These are phyloP conservation scores for Colletotrichum tropicale DNA, from an alignment of 2,329 filamentous ascomycete species.

Conservation along the genomic window DNA sequence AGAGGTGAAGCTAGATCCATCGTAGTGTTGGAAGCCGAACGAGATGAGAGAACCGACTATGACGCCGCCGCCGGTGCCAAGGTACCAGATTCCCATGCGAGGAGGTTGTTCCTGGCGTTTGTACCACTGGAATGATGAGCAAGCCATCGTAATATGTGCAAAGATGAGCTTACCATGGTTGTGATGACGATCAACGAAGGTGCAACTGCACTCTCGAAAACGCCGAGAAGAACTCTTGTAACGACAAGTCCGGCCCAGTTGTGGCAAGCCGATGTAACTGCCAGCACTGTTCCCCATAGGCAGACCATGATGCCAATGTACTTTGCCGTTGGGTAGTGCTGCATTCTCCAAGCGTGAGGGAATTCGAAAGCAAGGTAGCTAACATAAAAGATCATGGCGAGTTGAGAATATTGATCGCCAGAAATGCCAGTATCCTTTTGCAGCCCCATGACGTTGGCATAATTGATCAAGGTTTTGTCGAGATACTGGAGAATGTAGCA, in stretches of 20 bases:
- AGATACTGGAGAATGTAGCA: conserved; percentile 17
- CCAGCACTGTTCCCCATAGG: conserved; percentile 47
- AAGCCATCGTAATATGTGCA: background rate
- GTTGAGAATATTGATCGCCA: conserved; percentile 60
- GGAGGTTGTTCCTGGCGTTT: conserved; percentile 61
- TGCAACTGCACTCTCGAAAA: conserved; percentile 34
- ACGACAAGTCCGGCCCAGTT: conserved; percentile 22
- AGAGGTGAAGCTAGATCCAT: conserved; percentile 28
- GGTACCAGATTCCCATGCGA: conserved; percentile 69
- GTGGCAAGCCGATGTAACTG: conserved; percentile 27
- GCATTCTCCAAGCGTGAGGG: conserved; percentile 62
- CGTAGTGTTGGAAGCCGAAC: conserved; percentile 61
- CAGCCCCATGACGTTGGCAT: conserved; percentile 60
- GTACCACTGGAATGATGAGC: conserved; percentile 38
- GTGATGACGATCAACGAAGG: conserved; percentile 52
- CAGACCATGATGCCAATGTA: conserved; percentile 32
- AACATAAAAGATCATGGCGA: conserved; percentile 62
- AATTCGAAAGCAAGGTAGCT: conserved; percentile 65
- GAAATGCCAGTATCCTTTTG: conserved; percentile 53
- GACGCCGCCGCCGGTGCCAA: conserved; percentile 62
- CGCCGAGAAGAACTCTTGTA: conserved; percentile 24
- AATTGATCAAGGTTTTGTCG: conserved; percentile 29
- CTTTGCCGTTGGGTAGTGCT: conserved; percentile 33
- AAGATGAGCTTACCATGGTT: conserved; percentile 30
- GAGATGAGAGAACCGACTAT: conserved; percentile 61